Conservation (phyloP, 23 red algal genomes). For the Gracilaria vermiculophylla region DNA sequence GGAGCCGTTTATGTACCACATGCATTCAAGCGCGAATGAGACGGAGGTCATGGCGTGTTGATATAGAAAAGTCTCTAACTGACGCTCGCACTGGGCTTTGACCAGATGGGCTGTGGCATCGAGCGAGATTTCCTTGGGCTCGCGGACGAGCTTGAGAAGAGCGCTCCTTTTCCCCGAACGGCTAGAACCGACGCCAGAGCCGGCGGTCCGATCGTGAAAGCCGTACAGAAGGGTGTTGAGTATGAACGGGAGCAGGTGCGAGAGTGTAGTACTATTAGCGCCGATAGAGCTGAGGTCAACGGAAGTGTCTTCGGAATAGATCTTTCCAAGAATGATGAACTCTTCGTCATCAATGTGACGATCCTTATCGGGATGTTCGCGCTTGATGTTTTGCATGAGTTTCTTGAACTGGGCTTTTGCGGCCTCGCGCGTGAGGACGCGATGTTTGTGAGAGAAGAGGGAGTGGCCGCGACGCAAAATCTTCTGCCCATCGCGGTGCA, state of each 20-base stretch:
- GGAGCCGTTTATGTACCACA: constrained; percentile 82
- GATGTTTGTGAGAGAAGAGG: constrained; percentile 54
- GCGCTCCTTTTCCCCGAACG: constrained; percentile 32
- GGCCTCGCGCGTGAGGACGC: constrained; percentile 56
- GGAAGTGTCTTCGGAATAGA: constrained; percentile 71
- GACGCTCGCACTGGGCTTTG: constrained; percentile 65
- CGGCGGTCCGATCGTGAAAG: constrained; percentile 34
- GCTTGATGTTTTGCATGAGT: constrained; percentile 41
- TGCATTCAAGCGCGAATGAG: constrained; percentile 69
- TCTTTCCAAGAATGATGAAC: constrained; percentile 81
- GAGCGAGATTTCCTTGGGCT: constrained; percentile 53
- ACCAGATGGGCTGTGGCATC: constrained; percentile 54
- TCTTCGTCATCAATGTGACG: constrained; percentile 60
- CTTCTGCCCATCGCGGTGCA: neutral
- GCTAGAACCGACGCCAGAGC: constrained; percentile 37
- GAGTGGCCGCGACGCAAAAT: neutral
- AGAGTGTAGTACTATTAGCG: constrained; percentile 20
- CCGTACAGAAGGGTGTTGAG: constrained; percentile 90
- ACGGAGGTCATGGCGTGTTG: constrained; percentile 65
- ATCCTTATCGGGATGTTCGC: constrained; percentile 16
- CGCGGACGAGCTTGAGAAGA: constrained; percentile 23
- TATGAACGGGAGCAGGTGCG: constrained; percentile 81
- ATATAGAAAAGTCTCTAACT: constrained; percentile 76
- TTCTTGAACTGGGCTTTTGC: constrained; percentile 63
- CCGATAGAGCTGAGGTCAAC: constrained; percentile 56